Evolutionary conservation across 2,329 filamentous ascomycete species (phyloP).

Genomic region (Colletotrichum sp.): DNA sequence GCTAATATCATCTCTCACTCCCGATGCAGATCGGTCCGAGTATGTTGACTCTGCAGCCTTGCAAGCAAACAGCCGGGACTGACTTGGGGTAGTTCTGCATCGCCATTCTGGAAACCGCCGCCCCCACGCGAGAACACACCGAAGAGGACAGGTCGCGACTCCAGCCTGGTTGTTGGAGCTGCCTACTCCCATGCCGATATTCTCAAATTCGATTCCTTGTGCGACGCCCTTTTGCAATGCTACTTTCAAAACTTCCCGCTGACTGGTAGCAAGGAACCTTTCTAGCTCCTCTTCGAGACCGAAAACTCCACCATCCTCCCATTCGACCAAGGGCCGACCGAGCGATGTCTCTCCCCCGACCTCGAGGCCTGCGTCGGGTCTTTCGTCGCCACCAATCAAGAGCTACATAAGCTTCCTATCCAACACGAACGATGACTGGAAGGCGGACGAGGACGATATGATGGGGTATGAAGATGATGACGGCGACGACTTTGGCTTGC

Average conservation of each 20-base stretch:
- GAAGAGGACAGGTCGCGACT: slow-evolving; percentile 63
- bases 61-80: slow-evolving; percentile 34
- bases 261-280: slow-evolving; percentile 54
- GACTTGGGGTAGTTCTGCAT: slow-evolving; percentile 67
- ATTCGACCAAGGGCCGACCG: slow-evolving; percentile 56
- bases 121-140: slow-evolving; percentile 57
- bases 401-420: slow-evolving; percentile 84
- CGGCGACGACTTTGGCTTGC: slow-evolving; percentile 94
- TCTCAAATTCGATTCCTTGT: slow-evolving; percentile 85
- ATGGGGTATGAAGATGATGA: slow-evolving; percentile 83
- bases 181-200: slow-evolving; percentile 97
- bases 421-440: slow-evolving; percentile 84
- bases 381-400: slow-evolving; percentile 69
- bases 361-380: slow-evolving; percentile 54
- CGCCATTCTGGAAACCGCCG: slow-evolving; percentile 84
- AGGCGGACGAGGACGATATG: slow-evolving; percentile 73
- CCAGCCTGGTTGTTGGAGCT: slow-evolving; percentile 84
- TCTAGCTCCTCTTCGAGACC: slow-evolving; percentile 69
- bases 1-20: slow-evolving; percentile 23
- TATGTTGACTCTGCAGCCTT: slow-evolving; percentile 43
- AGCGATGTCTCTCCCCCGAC: slow-evolving; percentile 63
- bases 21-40: slow-evolving; percentile 64
- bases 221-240: slow-evolving; percentile 35
- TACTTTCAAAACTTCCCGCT: neutral
- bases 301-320: slow-evolving; percentile 74